Base-by-base conservation (phyloP, 345 rosid genomes). In the Eucalyptus dawsonii region DNA sequence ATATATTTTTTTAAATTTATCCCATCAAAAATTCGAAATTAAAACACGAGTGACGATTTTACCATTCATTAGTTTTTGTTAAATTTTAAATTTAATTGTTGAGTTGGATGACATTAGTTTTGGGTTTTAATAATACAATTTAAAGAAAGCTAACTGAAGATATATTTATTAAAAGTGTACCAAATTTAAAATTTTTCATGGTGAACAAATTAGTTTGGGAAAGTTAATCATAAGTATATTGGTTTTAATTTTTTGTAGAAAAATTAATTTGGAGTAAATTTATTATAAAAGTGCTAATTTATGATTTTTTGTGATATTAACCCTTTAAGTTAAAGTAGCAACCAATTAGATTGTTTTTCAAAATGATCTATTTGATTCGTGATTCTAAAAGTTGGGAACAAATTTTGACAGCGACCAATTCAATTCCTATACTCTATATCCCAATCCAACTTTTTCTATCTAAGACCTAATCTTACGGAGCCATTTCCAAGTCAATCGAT, bases 401-500 rank as follows among this genome's bases (percentile, higher is more conserved):
- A 69, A 19, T 34, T 17, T 31, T 31, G 12, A 31, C 0, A 5
- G 1, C 1, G 69, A 24, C 3, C 6, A 25, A 3, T 62, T 62
- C 16, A 4, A 62, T 6, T 62, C 17, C 2, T 0, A 0, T 27
- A 14, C 1, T 11, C n/a, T 58, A 25, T 56, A 22, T 4, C 14
- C n/a, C 14, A 5, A 25, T 58, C 6, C 29, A 27, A 1, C 3
- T 5, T 2, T 5, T n/a, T 15, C 6, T 31, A 15, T 67, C 0
- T 1, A 2, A 0, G 11, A 4, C 80, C 1, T 3, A 67, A 67
- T 8, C 76, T 15, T n/a, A 0, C 0, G 1, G 2, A 2, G 2
- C 1, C 11, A 8, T 14, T 8, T 67, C 40, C 80, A 67, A 8
- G 4, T 34, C 1, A 34, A 17, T 34, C 2, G 4, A 56, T 5